These are phyloP conservation scores for Kwoniella heveanensis DNA, from an alignment of 768 basidiomycete genomes.

Conservation along the genomic window DNA sequence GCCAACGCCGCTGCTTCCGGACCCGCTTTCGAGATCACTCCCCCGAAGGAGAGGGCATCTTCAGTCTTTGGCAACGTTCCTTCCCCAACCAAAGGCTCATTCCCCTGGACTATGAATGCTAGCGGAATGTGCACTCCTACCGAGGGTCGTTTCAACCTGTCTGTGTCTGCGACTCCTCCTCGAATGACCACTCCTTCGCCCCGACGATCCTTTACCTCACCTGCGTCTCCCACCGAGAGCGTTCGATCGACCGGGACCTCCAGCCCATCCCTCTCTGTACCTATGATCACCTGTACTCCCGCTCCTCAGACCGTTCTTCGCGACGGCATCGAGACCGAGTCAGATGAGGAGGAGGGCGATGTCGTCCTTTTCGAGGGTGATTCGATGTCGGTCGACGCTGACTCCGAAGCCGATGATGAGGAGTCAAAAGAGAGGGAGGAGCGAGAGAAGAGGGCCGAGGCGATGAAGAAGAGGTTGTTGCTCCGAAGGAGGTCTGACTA, in stretches of 20 bases:
- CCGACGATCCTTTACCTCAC: conserved; percentile 21
- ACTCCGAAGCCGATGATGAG: conserved; percentile 9
- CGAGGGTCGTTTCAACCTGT: conserved; percentile 19
- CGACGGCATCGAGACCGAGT: conserved; percentile 37
- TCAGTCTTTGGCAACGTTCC: conserved; percentile 10
- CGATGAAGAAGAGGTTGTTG: conserved; percentile 38
- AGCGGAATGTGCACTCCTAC: conserved; percentile 26
- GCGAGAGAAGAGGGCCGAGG: conserved; percentile 38
- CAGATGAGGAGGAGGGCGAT: conserved; percentile 41
- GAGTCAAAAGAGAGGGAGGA: conserved; percentile 20
- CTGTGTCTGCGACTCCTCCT: conserved; percentile 26
- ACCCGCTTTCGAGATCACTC: conserved; percentile 35
- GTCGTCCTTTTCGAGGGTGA: conserved; percentile 40
- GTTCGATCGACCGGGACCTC: conserved; percentile 32
- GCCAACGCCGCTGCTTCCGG: conserved; percentile 11
- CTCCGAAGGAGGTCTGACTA: conserved; percentile 22
- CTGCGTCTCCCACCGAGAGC: conserved; percentile 35
- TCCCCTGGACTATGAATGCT: conserved; percentile 11
- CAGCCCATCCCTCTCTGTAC: conserved; percentile 37
- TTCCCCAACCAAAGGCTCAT: conserved; percentile 27
- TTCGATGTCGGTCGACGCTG: conserved; percentile 13
- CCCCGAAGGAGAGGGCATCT: conserved; percentile 22
- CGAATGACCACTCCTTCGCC: conserved; percentile 13
- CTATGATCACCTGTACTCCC: conserved; percentile 50
- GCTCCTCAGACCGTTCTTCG: conserved; percentile 23